Evolutionary conservation across 2,329 filamentous ascomycete species (phyloP), one percentile per base, ranked within the genome.

Genomic region (Fusarium illudens): DNA sequence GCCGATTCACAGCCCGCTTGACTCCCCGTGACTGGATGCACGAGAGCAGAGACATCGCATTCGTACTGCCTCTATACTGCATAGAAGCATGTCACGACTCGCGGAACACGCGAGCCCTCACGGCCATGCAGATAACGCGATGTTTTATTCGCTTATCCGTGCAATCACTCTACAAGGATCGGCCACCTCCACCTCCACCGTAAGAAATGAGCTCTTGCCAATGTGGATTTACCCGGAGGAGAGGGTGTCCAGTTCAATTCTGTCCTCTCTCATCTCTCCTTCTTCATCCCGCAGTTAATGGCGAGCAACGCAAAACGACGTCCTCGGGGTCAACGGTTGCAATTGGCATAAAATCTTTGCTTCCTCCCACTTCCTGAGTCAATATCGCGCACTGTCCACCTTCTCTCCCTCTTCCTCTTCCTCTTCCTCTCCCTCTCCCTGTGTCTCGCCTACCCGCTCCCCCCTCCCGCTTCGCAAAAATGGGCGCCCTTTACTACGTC

Each of bases 401-500:
- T 27, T n/a, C n/a, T 58, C 67, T 50, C 30, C 37, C 48, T 53
- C 32, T 37, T 51, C 50, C 42, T 56, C 42, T 25, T n/a, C n/a
- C n/a, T 58, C 67, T 50, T 30, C 37, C 48, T 53, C 32, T 37
- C 54, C 50, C 42, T 56, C 42, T 25, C n/a, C n/a, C n/a, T n/a
- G n/a, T 32, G 20, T 53, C 39, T 58, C 46, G 37, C 36, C 52
- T 19, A 39, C 46, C 36, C 49, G 19, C 59, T 52, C 12, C 36
- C 64, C 62, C 49, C 57, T 63, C 59, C 46, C 57, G 25, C 54
- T 49, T 42, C 29, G 74, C 72, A 77, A 85, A 75, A 66, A 90
- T 90, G 88, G 86, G 83, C 67, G 79, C 89, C 62, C 76, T 92
- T 67, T 96, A 95, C 83, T 92, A 89, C 75, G 79, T 89, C 61